Evolutionary conservation across 805 yeast genomes (phyloP).

Genomic region (Wickerhamomyces hampshirensis): DNA sequence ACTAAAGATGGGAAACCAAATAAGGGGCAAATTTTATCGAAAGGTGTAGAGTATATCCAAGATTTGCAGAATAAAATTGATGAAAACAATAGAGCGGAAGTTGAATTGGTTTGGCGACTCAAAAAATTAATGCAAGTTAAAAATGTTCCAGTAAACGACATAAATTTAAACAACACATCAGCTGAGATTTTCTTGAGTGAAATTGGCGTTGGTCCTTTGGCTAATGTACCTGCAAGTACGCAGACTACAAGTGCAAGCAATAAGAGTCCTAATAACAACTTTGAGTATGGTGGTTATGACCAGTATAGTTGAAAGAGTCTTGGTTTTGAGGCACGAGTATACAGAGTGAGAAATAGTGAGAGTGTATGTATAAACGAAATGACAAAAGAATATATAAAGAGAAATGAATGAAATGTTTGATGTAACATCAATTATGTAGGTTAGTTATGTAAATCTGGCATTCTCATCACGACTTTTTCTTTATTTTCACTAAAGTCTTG

Average conservation of each 20-base stretch:
- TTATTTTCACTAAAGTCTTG: constrained; percentile 73
- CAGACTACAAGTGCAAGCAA: constrained; percentile 7
- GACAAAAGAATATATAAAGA: constrained; percentile 1
- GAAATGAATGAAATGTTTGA: background rate
- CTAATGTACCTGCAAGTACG: constrained; percentile 35
- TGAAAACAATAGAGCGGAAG: constrained; percentile 72
- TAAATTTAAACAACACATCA: constrained; percentile 57
- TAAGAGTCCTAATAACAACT: constrained; percentile 26
- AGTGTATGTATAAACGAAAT: constrained; percentile 1
- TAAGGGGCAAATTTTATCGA: constrained; percentile 75
- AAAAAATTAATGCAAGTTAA: constrained; percentile 46
- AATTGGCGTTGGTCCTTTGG: constrained; percentile 80
- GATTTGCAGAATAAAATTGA: constrained; percentile 69
- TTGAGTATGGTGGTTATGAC: constrained; percentile 36
- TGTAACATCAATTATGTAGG: background rate
- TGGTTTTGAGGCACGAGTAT: no score
- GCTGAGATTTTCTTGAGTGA: constrained; percentile 74
- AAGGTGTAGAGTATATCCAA: constrained; percentile 69
- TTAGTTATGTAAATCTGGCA: constrained; percentile 58
- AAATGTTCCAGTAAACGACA: constrained; percentile 34
- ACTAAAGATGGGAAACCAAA: constrained; percentile 83
- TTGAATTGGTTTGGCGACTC: constrained; percentile 59
- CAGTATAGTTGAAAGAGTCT: constrained; percentile 26
- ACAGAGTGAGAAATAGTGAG: no score
- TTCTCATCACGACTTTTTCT: constrained; percentile 69